A percentile compares a stretch with the other conserved stretches of the same genome.
phyloP scores from a whole-genome alignment of 2,329 filamentous ascomycete species.

The Colletotrichum higginsianum region DNA sequence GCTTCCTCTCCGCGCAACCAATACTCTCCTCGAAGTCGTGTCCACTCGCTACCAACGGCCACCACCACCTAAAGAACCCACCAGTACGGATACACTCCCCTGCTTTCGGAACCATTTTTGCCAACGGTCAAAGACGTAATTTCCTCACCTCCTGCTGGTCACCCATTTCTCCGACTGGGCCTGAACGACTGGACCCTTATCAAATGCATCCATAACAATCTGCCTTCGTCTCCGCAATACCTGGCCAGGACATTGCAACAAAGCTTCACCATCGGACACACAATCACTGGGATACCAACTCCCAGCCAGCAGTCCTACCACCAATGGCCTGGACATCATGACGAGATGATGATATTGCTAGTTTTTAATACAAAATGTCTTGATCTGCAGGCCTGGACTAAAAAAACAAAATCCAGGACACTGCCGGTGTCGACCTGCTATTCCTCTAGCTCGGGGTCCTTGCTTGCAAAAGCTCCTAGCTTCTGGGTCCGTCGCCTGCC shows the following conservation, averaged over 20 bases:
- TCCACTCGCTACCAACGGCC: not conserved
- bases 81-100: conserved; percentile 13
- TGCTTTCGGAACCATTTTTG: conserved; percentile 25
- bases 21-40: not conserved
- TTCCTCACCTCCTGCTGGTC: conserved; percentile 5
- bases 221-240: conserved; percentile 21
- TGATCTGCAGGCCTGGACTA: conserved; percentile 11
- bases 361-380: conserved; percentile 16
- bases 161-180: conserved; percentile 34
- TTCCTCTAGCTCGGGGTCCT: conserved; percentile 13
- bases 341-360: conserved; percentile 12
- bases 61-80: conserved; percentile 15
- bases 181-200: conserved; percentile 24
- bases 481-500: conserved; percentile 3
- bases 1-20: not conserved
- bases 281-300: conserved; percentile 18
- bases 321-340: conserved; percentile 24
- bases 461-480: conserved; percentile 9
- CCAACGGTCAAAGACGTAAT: conserved; percentile 23
- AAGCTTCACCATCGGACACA: conserved; percentile 23
- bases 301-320: conserved; percentile 19
- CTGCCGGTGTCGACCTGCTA: not conserved
- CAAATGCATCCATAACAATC: conserved; percentile 28
- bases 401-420: too few species aligned
- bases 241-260: not conserved